Conservation (phyloP, 1,139 yeast genomes). For the Geotrichum europaeum region DNA sequence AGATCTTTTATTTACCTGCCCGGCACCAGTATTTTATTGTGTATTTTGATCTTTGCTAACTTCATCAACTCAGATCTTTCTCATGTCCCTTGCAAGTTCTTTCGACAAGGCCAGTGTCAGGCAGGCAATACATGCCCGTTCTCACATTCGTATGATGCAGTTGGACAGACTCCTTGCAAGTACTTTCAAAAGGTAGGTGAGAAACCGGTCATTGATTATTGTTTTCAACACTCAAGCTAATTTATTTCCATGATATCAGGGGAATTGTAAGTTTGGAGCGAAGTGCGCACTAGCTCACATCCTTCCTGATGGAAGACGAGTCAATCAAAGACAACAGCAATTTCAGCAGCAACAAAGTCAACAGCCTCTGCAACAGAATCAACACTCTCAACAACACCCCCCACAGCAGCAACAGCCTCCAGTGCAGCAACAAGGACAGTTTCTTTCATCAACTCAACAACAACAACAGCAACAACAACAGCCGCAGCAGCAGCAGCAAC, state of each 20-base stretch:
- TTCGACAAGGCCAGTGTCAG: slow-evolving; percentile 84
- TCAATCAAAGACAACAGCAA: slow-evolving; percentile 45
- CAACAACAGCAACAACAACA: slow-evolving; percentile 15
- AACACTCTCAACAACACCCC: slow-evolving; percentile 5
- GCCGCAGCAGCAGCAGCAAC: slow-evolving; percentile 17
- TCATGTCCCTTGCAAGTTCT: slow-evolving; percentile 95
- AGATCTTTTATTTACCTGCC: not conserved
- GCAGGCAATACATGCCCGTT: slow-evolving; percentile 92
- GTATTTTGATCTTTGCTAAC: not conserved
- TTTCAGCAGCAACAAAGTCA: slow-evolving; percentile 10
- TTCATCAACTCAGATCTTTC: slow-evolving; percentile 45
- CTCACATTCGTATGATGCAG: slow-evolving; percentile 66
- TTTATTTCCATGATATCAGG: slow-evolving; percentile 32
- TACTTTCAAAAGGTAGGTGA: slow-evolving; percentile 60
- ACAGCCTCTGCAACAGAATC: not conserved
- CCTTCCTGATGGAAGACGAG: slow-evolving; percentile 80
- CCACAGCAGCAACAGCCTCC: slow-evolving; percentile 14
- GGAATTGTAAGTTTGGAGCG: slow-evolving; percentile 88
- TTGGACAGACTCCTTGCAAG: slow-evolving; percentile 77
- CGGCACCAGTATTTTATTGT: not conserved
- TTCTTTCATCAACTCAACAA: not conserved
- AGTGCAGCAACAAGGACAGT: slow-evolving; percentile 7
- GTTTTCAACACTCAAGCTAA: not conserved
- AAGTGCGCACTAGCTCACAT: slow-evolving; percentile 92
- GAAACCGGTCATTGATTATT: not conserved